Conservation (phyloP, 2,329 filamentous ascomycete genomes). For the Bipolaris oryzae region DNA sequence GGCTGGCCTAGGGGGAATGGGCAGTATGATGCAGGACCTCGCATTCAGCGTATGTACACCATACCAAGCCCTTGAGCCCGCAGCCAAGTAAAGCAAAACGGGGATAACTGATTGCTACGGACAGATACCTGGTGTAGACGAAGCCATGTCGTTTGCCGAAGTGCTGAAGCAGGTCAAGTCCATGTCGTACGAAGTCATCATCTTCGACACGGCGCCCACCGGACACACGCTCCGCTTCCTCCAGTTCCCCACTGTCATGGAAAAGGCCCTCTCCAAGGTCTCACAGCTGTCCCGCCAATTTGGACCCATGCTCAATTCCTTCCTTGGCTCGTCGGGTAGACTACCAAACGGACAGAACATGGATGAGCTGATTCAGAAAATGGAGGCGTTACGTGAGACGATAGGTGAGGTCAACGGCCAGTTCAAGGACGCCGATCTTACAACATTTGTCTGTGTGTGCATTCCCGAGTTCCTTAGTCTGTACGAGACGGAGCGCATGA, state of each 20-base stretch:
- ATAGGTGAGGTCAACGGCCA: slow-evolving; percentile 96
- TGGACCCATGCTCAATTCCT: slow-evolving; percentile 91
- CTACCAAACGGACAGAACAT: slow-evolving; percentile 93
- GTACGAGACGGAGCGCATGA: slow-evolving; percentile 99
- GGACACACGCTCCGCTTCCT: slow-evolving; percentile 98
- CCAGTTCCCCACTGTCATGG: slow-evolving; percentile 96
- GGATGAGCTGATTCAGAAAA: slow-evolving; percentile 89
- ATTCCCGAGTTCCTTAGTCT: slow-evolving; percentile 96
- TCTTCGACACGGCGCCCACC: slow-evolving; percentile 98
- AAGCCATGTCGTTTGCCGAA: slow-evolving; percentile 99
- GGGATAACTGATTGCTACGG: slow-evolving; percentile 4
- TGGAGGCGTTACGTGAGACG: slow-evolving; percentile 89
- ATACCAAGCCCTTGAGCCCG: not conserved
- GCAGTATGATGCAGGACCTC: slow-evolving; percentile 98
- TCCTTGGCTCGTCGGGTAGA: slow-evolving; percentile 77
- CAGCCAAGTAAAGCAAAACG: not conserved
- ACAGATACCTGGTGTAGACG: slow-evolving; percentile 96
- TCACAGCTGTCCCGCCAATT: slow-evolving; percentile 94
- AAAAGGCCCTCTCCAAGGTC: slow-evolving; percentile 97
- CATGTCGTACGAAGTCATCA: slow-evolving; percentile 97
- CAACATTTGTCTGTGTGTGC: slow-evolving; percentile 97
- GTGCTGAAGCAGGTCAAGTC: slow-evolving; percentile 99
- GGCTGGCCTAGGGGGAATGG: slow-evolving; percentile 71
- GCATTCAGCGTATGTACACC: slow-evolving; percentile 80
- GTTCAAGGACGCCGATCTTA: slow-evolving; percentile 95